phyloP scores from a whole-genome alignment of 805 yeast species.

The Alloascoidea hylecoeti region DNA sequence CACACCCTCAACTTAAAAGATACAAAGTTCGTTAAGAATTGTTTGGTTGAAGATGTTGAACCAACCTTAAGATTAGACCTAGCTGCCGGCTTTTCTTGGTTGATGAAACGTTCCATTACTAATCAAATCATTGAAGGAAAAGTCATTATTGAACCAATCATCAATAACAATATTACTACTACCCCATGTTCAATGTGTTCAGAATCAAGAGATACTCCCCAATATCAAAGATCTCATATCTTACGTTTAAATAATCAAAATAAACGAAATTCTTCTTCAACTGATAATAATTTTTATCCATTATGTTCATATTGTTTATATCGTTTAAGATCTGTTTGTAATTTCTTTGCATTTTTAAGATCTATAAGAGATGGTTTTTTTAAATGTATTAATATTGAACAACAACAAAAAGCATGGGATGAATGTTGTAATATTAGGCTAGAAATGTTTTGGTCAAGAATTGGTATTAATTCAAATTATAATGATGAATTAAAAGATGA shows the following conservation, averaged over 20 bases:
- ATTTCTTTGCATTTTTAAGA: conserved; percentile 64
- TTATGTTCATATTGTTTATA: conserved; percentile 73
- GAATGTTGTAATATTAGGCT: conserved; percentile 50
- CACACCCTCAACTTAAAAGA: conserved; percentile 22
- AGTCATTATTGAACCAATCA: conserved; percentile 71
- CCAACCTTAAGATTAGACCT: conserved; percentile 50
- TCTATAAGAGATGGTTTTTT: conserved; percentile 45
- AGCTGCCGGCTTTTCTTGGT: conserved; percentile 52
- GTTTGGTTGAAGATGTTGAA: conserved; percentile 70
- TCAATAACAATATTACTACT: conserved; percentile 4
- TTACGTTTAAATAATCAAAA: conserved; percentile 6
- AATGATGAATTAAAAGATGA: neutral
- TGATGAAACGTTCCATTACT: conserved; percentile 47
- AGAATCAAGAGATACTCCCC: conserved; percentile 48
- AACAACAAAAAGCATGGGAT: conserved; percentile 40
- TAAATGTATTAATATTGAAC: conserved; percentile 32
- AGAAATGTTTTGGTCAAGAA: conserved; percentile 70
- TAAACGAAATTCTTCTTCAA: conserved; percentile 2
- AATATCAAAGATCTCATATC: conserved; percentile 13
- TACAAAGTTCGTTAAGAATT: conserved; percentile 44
- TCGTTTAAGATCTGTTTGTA: conserved; percentile 72
- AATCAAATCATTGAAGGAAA: conserved; percentile 63
- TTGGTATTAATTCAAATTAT: conserved; percentile 30
- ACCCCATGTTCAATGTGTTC: conserved; percentile 79
- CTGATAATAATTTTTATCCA: conserved; percentile 30